A percentile compares a stretch with the other conserved stretches of the same genome.
Conservation (phyloP, 208 protist species). For the Trichomonas vaginalis region DNA sequence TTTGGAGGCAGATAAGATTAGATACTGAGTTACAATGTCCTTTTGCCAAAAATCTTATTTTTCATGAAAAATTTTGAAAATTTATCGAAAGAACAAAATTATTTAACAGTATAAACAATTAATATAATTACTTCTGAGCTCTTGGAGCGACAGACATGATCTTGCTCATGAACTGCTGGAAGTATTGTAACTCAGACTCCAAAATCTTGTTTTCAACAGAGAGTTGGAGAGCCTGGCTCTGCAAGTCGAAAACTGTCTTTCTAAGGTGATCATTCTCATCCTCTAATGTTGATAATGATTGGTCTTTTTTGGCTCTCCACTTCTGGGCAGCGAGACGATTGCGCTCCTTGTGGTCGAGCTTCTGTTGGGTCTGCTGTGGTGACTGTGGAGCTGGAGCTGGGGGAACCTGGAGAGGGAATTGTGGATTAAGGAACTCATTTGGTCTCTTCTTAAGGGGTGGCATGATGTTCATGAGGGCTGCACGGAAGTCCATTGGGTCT, state of each 20-base stretch:
- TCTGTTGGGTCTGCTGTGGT: not conserved
- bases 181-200: not conserved
- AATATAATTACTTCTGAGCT: not conserved
- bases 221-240: not conserved
- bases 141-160: not conserved
- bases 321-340: not conserved
- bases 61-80: too few species aligned
- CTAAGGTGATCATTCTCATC: not conserved
- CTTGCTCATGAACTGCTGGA: slow-evolving; percentile 6
- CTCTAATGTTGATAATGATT: not conserved
- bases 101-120: too few species aligned
- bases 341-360: not conserved
- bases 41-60: too few species aligned
- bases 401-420: not conserved
- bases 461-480: not conserved
- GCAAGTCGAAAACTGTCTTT: not conserved
- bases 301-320: not conserved
- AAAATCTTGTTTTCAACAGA: not conserved
- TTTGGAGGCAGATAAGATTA: too few species aligned
- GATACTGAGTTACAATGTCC: too few species aligned
- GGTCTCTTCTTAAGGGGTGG: not conserved
- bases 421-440: not conserved
- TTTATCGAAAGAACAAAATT: too few species aligned
- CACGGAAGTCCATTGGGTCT: not conserved
- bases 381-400: not conserved